phyloP scores from a whole-genome alignment of 441 rosid genomes.

The Erodium moschatum region DNA sequence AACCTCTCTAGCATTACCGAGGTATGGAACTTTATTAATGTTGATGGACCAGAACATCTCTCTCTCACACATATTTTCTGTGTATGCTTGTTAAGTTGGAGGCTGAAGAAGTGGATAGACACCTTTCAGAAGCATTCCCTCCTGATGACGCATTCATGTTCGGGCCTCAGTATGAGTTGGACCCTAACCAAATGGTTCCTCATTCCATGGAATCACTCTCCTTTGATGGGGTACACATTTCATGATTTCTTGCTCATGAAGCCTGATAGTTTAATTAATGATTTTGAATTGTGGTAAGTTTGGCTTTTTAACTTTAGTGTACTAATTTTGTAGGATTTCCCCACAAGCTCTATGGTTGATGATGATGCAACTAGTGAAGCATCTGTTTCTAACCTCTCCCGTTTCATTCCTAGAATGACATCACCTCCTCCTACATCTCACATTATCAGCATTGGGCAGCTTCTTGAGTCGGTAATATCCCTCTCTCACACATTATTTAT shows the following conservation, averaged over 20 bases:
- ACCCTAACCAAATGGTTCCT: slow-evolving; percentile 35
- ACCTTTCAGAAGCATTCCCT: slow-evolving; percentile 62
- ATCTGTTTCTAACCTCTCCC: slow-evolving; percentile 48
- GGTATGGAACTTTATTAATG: slow-evolving; percentile 32
- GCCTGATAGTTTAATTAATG: not conserved
- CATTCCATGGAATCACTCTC: slow-evolving; percentile 72
- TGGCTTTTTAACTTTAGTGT: not conserved
- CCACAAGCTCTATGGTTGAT: slow-evolving; percentile 37
- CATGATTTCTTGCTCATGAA: not conserved
- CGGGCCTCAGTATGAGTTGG: slow-evolving; percentile 47
- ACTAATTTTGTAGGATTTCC: slow-evolving; percentile 45
- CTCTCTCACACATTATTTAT: not conserved
- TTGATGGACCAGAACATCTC: not conserved
- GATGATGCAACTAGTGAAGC: slow-evolving; percentile 72
- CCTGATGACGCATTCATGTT: slow-evolving; percentile 81
- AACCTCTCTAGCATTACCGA: slow-evolving; percentile 44
- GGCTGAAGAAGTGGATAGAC: slow-evolving; percentile 46
- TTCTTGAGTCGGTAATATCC: slow-evolving; percentile 68
- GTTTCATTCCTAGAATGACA: slow-evolving; percentile 48
- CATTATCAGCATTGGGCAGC: slow-evolving; percentile 78
- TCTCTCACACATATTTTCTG: slow-evolving; percentile 11
- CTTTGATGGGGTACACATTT: slow-evolving; percentile 58
- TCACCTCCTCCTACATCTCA: slow-evolving; percentile 60
- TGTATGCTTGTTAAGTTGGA: slow-evolving; percentile 41
- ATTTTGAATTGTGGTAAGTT: not conserved